These are phyloP conservation scores for Cubamyces lactineus DNA, from an alignment of 768 basidiomycete genomes.

Conservation along the genomic window DNA sequence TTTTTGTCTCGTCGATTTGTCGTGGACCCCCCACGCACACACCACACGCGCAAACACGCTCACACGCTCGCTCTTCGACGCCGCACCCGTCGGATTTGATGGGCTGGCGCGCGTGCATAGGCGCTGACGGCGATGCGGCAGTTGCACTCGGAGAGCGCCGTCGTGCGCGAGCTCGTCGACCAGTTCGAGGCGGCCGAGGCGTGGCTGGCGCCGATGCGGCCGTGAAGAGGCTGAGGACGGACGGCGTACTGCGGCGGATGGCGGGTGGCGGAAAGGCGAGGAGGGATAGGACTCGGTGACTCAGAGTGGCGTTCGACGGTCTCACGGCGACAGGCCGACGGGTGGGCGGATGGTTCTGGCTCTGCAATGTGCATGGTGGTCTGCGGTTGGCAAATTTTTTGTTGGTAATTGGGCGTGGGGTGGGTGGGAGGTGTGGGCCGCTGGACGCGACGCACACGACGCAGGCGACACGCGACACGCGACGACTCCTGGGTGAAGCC, in stretches of 20 bases:
- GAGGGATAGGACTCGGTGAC: too few relatives aligned
- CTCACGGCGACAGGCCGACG: too few relatives aligned
- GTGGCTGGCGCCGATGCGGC: conserved; percentile 92
- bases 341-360: too few relatives aligned
- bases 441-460: conserved; percentile 2
- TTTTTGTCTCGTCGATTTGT: too few relatives aligned
- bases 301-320: too few relatives aligned
- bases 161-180: conserved; percentile 85
- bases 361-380: too few relatives aligned
- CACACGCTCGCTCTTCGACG: neutral
- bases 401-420: conserved; percentile 21
- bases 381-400: neutral
- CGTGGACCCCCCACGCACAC: too few relatives aligned
- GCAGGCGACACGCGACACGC: conserved; percentile 2
- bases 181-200: conserved; percentile 96
- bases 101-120: conserved; percentile 41
- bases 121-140: conserved; percentile 89
- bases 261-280: neutral
- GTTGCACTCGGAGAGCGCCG: conserved; percentile 80
- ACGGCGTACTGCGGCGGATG: too few relatives aligned
- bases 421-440: conserved; percentile 9
- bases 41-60: neutral
- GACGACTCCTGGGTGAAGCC: too few relatives aligned
- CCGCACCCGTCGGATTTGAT: neutral
- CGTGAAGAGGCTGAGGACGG: too few relatives aligned